Conservation (phyloP, 1,284 basidiomycete species). For the Fomitopsis pinicola region DNA sequence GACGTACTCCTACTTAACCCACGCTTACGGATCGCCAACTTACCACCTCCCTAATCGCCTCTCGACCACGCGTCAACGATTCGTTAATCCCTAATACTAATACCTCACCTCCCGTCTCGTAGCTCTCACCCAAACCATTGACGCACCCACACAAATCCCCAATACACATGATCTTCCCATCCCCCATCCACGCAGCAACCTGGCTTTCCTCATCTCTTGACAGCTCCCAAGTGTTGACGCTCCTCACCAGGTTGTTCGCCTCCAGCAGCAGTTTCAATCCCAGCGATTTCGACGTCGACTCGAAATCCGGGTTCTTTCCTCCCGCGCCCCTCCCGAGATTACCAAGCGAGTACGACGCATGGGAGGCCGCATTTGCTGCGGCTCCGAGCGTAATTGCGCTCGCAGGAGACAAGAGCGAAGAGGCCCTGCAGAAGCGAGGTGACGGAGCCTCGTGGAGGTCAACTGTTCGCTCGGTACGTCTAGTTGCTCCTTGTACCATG, state of each 20-base stretch:
- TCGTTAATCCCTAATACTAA: background rate
- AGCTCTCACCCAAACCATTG: slow-evolving; percentile 1
- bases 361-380: slow-evolving; percentile 66
- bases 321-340: slow-evolving; percentile 61
- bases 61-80: too few relatives aligned
- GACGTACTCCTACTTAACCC: background rate
- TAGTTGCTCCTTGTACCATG: background rate
- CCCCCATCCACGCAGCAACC: background rate
- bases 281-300: slow-evolving; percentile 29
- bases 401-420: slow-evolving; percentile 52
- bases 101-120: background rate
- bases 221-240: background rate
- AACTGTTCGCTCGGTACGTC: slow-evolving; percentile 57
- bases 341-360: slow-evolving; percentile 52
- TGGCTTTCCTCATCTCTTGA: background rate
- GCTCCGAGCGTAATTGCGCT: slow-evolving; percentile 58
- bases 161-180: slow-evolving; percentile 1
- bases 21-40: background rate
- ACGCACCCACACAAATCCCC: slow-evolving; percentile 23
- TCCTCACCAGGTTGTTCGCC: background rate
- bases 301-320: slow-evolving; percentile 85
- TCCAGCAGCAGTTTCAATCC: slow-evolving; percentile 11
- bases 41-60: too few relatives aligned
- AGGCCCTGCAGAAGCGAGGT: slow-evolving; percentile 43
- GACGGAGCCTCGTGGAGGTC: slow-evolving; percentile 66